A percentile compares a stretch with the other conserved stretches of the same genome.
These are phyloP conservation scores for Solanum pennellii DNA, from an alignment of 257 asterid species.

Conservation along the genomic window DNA sequence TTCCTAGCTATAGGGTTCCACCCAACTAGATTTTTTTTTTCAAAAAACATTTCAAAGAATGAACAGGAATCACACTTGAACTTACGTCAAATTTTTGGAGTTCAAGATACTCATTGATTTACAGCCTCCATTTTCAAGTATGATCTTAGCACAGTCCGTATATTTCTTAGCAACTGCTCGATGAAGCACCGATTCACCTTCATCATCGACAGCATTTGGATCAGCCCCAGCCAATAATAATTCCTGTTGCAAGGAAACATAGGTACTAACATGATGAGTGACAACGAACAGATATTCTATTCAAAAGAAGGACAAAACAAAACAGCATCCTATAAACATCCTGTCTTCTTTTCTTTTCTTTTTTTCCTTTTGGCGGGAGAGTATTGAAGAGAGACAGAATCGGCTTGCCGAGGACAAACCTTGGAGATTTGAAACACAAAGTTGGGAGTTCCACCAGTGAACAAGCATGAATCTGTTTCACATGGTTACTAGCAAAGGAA, in stretches of 20 bases:
- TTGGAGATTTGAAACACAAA: neutral
- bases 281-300: neutral
- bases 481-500: no score
- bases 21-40: neutral
- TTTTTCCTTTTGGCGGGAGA: neutral
- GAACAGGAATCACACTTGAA: slow-evolving; percentile 8
- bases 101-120: slow-evolving; percentile 80
- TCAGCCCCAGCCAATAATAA: slow-evolving; percentile 89
- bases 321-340: neutral
- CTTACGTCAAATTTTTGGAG: slow-evolving; percentile 88
- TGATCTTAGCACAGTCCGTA: slow-evolving; percentile 80
- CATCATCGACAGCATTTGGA: slow-evolving; percentile 97
- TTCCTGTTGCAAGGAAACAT: slow-evolving; percentile 46
- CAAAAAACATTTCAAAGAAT: neutral
- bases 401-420: neutral
- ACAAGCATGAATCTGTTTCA: neutral
- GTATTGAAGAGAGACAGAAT: neutral
- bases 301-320: neutral
- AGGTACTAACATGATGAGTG: neutral
- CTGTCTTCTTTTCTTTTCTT: neutral
- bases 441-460: neutral
- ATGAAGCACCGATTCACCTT: slow-evolving; percentile 97
- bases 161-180: slow-evolving; percentile 93
- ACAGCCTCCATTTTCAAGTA: slow-evolving; percentile 97
- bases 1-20: neutral